These are phyloP conservation scores for Backusella macrospora DNA, from an alignment of 192 early-diverging fungal species.

Conservation along the genomic window DNA sequence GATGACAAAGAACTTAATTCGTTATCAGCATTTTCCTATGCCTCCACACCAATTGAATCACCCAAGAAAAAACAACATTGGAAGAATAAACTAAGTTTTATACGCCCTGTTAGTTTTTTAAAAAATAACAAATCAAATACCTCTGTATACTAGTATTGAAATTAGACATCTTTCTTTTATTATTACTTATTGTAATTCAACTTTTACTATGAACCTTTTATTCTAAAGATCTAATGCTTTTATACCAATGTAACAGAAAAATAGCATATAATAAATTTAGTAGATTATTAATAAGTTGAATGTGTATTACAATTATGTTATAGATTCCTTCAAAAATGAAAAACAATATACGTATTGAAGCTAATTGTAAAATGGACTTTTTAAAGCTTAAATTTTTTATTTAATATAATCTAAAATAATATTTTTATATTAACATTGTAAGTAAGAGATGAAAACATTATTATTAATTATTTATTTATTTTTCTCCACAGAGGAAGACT, in stretches of 20 bases:
- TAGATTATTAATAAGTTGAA: neutral
- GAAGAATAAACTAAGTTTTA: slow-evolving; percentile 8
- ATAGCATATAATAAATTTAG: slow-evolving; percentile 11
- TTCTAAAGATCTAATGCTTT: neutral
- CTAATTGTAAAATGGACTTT: too few relatives aligned
- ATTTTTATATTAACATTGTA: too few relatives aligned
- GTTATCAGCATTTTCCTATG: slow-evolving; percentile 10
- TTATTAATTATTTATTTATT: too few relatives aligned
- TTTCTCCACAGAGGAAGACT: too few relatives aligned
- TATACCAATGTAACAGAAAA: slow-evolving; percentile 11
- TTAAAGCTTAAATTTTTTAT: too few relatives aligned
- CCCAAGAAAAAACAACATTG: neutral
- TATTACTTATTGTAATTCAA: neutral
- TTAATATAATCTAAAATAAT: too few relatives aligned
- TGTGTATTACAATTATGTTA: neutral
- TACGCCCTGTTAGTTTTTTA: slow-evolving; percentile 14
- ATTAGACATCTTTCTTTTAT: slow-evolving; percentile 1
- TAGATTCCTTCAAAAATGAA: too few relatives aligned
- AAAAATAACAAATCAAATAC: slow-evolving; percentile 13
- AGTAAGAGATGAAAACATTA: too few relatives aligned
- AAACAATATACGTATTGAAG: too few relatives aligned
- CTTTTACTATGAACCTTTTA: neutral
- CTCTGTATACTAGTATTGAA: slow-evolving; percentile 2
- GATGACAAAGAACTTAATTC: neutral
- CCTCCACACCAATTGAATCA: neutral